Evolutionary conservation across 352 stramenopile genomes (phyloP).

Genomic region (Pythium phragmitis): DNA sequence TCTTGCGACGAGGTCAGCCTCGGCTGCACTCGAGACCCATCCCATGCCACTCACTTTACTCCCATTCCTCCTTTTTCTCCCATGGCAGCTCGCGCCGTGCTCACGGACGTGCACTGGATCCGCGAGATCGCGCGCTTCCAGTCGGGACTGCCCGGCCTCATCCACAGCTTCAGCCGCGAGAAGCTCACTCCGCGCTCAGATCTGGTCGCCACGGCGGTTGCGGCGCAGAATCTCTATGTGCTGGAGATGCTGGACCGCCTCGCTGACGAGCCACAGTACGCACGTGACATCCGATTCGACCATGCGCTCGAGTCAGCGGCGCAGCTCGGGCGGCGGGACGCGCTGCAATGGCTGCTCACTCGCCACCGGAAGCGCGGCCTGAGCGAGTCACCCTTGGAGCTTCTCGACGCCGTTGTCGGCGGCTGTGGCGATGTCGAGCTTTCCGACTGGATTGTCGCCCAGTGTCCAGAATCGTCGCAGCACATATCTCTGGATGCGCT

Average conservation of each 20-base stretch:
- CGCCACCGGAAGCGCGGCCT: not conserved
- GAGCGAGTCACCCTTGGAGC: not conserved
- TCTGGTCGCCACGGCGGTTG: not conserved
- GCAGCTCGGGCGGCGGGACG: not conserved
- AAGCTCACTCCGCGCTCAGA: not conserved
- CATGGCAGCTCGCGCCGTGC: not conserved
- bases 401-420: not conserved
- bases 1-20: no score
- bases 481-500: not conserved
- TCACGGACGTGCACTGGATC: slow-evolving; percentile 13
- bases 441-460: not conserved
- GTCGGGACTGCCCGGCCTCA: slow-evolving; percentile 5
- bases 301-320: not conserved
- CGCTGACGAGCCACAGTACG: slow-evolving; percentile 8
- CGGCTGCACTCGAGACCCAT: no score
- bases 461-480: not conserved
- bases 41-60: not conserved
- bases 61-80: not conserved
- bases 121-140: slow-evolving; percentile 17
- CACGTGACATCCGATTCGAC: not conserved
- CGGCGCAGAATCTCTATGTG: slow-evolving; percentile 8
- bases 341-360: slow-evolving; percentile 8
- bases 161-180: not conserved
- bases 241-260: slow-evolving; percentile 10
- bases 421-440: not conserved